phyloP scores from a whole-genome alignment of 768 basidiomycete genomes.

The Pulveroboletus ravenelii region DNA sequence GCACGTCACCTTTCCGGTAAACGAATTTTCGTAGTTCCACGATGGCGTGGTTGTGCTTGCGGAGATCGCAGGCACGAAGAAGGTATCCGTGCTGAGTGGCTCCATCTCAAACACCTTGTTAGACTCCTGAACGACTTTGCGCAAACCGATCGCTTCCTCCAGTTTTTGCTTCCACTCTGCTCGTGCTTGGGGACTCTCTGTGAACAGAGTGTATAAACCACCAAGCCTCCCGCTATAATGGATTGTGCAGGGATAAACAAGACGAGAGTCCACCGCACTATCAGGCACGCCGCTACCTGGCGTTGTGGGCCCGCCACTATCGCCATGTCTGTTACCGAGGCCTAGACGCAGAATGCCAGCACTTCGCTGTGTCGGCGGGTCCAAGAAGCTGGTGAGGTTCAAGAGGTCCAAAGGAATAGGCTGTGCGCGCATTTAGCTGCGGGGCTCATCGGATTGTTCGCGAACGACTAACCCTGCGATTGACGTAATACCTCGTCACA shows the following conservation, averaged over 20 bases:
- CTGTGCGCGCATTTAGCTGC: slow-evolving; percentile 35
- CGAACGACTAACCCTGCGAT: slow-evolving; percentile 57
- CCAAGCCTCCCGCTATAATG: slow-evolving; percentile 86
- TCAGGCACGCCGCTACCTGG: slow-evolving; percentile 34
- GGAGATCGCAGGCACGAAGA: slow-evolving; percentile 67
- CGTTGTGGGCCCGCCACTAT: slow-evolving; percentile 21
- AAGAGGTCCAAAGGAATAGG: slow-evolving; percentile 92
- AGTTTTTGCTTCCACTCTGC: slow-evolving; percentile 87
- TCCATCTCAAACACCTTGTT: slow-evolving; percentile 95
- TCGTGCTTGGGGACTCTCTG: slow-evolving; percentile 72
- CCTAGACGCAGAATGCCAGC: slow-evolving; percentile 64
- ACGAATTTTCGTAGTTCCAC: slow-evolving; percentile 66
- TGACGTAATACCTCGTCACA: slow-evolving; percentile 70
- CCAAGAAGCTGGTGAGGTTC: slow-evolving; percentile 78
- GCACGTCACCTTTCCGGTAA: slow-evolving; percentile 85
- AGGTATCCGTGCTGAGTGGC: slow-evolving; percentile 84
- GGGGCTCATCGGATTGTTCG: not conserved
- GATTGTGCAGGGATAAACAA: slow-evolving; percentile 83
- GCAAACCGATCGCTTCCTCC: slow-evolving; percentile 79
- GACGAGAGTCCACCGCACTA: slow-evolving; percentile 56
- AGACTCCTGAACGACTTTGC: slow-evolving; percentile 85
- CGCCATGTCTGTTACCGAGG: slow-evolving; percentile 39
- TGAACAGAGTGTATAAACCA: slow-evolving; percentile 82
- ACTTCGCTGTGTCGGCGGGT: slow-evolving; percentile 70
- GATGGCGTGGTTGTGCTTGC: slow-evolving; percentile 43